A percentile compares a stretch with the other conserved stretches of the same genome.
These are phyloP conservation scores for Boletus rufocinnamomeus DNA, from an alignment of 768 basidiomycete species.

Conservation along the genomic window DNA sequence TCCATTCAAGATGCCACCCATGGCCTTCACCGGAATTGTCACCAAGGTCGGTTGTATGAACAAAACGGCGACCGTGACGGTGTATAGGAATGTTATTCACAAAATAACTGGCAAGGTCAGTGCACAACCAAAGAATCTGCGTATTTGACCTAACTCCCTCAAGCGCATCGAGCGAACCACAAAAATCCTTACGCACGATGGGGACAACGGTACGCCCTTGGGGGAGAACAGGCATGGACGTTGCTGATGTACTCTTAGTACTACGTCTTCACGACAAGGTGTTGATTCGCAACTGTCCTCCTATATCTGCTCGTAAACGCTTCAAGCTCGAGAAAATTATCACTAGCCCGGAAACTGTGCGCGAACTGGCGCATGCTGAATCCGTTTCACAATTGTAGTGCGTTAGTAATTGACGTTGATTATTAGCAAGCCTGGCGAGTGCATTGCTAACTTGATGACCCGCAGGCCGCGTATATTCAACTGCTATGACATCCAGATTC, in stretches of 20 bases:
- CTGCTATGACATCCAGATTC: not conserved
- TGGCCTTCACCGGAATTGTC: conserved; percentile 72
- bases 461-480: not conserved
- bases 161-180: conserved; percentile 76
- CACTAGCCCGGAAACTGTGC: conserved; percentile 67
- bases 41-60: conserved; percentile 83
- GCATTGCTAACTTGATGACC: not conserved
- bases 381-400: conserved; percentile 1
- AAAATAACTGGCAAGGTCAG: conserved; percentile 75
- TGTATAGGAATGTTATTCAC: conserved; percentile 73
- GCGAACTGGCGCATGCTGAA: conserved; percentile 38
- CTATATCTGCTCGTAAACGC: conserved; percentile 75
- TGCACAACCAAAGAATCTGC: not conserved
- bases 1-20: conserved; percentile 63
- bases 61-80: conserved; percentile 83
- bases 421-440: not conserved
- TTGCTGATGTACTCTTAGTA: conserved; percentile 39
- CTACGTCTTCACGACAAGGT: conserved; percentile 71
- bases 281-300: conserved; percentile 78
- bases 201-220: conserved; percentile 57
- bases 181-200: conserved; percentile 79
- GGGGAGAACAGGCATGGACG: not conserved
- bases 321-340: conserved; percentile 71
- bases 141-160: conserved; percentile 2
- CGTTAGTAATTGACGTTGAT: not conserved